Evolutionary conservation across 371 early-diverging fungal species (phyloP).

Genomic region (Mucor velutinosus): DNA sequence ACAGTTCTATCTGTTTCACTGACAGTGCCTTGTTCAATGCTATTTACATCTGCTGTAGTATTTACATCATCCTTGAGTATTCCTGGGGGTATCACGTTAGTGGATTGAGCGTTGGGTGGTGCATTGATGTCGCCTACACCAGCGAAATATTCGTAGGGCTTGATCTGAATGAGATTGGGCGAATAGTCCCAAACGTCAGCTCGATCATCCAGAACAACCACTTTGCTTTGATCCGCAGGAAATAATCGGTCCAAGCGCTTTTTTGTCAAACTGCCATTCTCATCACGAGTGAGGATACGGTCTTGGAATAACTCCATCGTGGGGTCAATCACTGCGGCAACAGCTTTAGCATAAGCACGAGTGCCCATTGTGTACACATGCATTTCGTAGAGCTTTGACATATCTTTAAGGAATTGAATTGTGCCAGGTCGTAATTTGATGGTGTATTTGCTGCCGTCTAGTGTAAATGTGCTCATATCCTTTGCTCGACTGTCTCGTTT

Average conservation of each 20-base stretch:
- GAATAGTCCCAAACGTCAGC: constrained; percentile 97
- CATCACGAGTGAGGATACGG: constrained; percentile 95
- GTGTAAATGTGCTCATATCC: constrained; percentile 74
- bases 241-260: constrained; percentile 93
- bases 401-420: constrained; percentile 71
- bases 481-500: constrained; percentile 51
- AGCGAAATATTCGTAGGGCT: constrained; percentile 90
- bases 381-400: constrained; percentile 83
- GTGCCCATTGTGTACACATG: constrained; percentile 99
- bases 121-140: constrained; percentile 96
- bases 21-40: not conserved
- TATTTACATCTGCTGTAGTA: not conserved
- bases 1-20: not conserved
- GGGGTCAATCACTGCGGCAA: constrained; percentile 91
- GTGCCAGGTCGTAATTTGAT: constrained; percentile 87
- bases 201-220: constrained; percentile 98
- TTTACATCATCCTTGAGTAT: not conserved
- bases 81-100: not conserved
- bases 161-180: constrained; percentile 85
- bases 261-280: constrained; percentile 82
- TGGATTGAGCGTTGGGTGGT: constrained; percentile 17
- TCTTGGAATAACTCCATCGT: constrained; percentile 78
- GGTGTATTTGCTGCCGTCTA: constrained; percentile 77
- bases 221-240: constrained; percentile 95
- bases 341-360: constrained; percentile 91